These are phyloP conservation scores for Neurospora pannonica DNA, from an alignment of 495 filamentous ascomycete genomes.

Conservation along the genomic window DNA sequence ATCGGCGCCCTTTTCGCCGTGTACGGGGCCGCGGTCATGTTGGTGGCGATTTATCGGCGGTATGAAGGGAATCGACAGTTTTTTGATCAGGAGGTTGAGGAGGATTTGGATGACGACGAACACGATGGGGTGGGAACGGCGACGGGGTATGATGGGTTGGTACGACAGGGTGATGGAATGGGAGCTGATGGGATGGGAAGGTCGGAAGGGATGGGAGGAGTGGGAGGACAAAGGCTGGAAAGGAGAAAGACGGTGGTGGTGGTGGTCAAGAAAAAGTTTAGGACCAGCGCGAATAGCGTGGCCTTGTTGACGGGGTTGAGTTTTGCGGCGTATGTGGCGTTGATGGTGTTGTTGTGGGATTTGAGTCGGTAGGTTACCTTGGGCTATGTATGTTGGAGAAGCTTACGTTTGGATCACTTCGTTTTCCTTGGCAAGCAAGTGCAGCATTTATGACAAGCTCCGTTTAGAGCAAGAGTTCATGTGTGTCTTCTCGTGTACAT, in stretches of 20 bases:
- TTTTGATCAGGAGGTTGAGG: conserved; percentile 58
- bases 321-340: conserved; percentile 67
- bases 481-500: too few relatives aligned
- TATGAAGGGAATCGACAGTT: conserved; percentile 90
- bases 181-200: background rate
- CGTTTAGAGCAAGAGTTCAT: background rate
- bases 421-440: background rate
- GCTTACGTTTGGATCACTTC: background rate
- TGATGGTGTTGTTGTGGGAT: conserved; percentile 65
- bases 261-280: conserved; percentile 58
- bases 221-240: background rate
- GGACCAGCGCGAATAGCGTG: conserved; percentile 79
- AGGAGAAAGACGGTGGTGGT: conserved; percentile 26
- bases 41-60: conserved; percentile 70
- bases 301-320: conserved; percentile 75
- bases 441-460: background rate
- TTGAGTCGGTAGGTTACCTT: conserved; percentile 25
- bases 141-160: background rate
- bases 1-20: conserved; percentile 88
- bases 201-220: too few relatives aligned
- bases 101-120: conserved; percentile 1
- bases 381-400: background rate
- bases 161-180: too few relatives aligned
- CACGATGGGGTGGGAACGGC: background rate
- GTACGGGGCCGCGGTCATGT: conserved; percentile 76